Evolutionary conservation across 352 stramenopile species (phyloP), one percentile per base, ranked within the genome.

Genomic region (Phytophthora chlamydospora): DNA sequence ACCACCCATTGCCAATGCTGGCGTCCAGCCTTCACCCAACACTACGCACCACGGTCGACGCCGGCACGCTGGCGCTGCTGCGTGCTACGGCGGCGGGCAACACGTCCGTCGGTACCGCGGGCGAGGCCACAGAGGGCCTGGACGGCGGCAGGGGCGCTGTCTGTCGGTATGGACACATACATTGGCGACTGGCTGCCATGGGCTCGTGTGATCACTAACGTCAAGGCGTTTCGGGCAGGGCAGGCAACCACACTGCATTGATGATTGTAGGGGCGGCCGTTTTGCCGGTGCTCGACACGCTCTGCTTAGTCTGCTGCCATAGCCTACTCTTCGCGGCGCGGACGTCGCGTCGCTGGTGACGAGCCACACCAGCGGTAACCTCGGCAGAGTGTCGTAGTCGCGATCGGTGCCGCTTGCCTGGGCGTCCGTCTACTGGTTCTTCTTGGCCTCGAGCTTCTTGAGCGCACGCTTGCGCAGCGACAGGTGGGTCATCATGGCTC

Each of bases 371-470:
- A 3, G 4, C 2, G 24, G 2, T 3, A 6, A 6, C 21, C 24
- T 6, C 24, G 24, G 24, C 24, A 29, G 24, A 3, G 4, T 29
- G 11, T 40, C 11, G 34, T n/a, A 40, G 14, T 40, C 34, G 34
- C 34, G 4, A 40, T 12, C 34, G 14, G 1, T n/a, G 34, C 34
- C 14, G 11, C 34, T 16, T 16, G 11, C 45, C 17, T 12, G 9
- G 29, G 12, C 27, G 16, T n/a, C 34, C 51, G n/a, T 29, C 65
- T 91, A 89, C 67, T 90, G 60, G 44, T 80, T 86, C 77, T 92
- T 94, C 74, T 96, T 96, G 53, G 86, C 67, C 65, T 89, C 77
- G 7, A 83, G 72, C 76, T 97, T 97, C 80, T 95, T 91, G 58
- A 96, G 69, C 50, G 89, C 89, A 38, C 87, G 84, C 71, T 90